phyloP scores from a whole-genome alignment of 345 rosid species.

The Eucalyptus erythrocorys region DNA sequence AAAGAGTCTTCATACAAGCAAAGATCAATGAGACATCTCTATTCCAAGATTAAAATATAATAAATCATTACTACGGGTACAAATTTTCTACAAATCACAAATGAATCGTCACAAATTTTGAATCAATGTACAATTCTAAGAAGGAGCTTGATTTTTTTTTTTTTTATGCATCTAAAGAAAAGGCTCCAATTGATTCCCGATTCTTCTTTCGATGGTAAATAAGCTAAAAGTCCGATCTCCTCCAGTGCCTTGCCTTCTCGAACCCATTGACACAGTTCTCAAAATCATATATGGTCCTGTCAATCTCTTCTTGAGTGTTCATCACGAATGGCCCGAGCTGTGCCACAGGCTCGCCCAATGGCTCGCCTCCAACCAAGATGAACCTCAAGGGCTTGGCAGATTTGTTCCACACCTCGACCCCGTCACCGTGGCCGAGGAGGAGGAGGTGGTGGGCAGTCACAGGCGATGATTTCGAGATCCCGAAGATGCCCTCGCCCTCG shows the following conservation, averaged over 20 bases:
- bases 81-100: background rate
- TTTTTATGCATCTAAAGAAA: background rate
- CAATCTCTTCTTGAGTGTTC: constrained; percentile 83
- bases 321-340: constrained; percentile 88
- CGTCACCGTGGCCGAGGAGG: constrained; percentile 44
- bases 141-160: background rate
- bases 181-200: background rate
- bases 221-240: background rate
- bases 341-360: constrained; percentile 58
- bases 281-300: constrained; percentile 54
- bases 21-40: background rate
- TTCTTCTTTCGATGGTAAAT: background rate
- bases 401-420: constrained; percentile 70
- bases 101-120: background rate
- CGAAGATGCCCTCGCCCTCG: constrained; percentile 69
- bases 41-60: background rate
- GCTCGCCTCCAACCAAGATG: constrained; percentile 71
- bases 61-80: rapidly evolving
- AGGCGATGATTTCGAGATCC: constrained; percentile 16
- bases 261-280: constrained; percentile 67
- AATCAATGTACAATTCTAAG: background rate
- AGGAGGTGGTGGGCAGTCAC: constrained; percentile 47
- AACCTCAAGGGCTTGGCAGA: constrained; percentile 45
- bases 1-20: background rate
- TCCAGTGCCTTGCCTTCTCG: constrained; percentile 78